Base-by-base conservation (phyloP, 768 basidiomycete species). In the Podaxis sp. region DNA sequence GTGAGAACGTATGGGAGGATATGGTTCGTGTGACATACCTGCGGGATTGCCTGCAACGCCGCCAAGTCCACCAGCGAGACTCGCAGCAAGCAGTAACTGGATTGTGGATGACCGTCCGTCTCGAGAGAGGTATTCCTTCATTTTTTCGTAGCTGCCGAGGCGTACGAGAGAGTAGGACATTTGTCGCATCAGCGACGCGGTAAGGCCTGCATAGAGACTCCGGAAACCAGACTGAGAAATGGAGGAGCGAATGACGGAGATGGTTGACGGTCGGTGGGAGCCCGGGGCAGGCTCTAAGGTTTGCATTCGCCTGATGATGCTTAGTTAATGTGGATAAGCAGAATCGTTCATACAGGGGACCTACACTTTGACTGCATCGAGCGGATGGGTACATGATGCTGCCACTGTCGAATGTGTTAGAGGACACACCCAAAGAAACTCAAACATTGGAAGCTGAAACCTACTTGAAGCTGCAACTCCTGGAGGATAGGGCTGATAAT, bases 101-200 rank as follows among this genome's bases (percentile, higher is more conserved):
- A 76, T 68, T 0, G 84, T 75, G 6, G 85, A 84, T n/a, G 86
- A 80, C 11, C 77, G 79, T 2, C 84, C 81, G 36, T 80, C 73
- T 64, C 72, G 71, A 12, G 85, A 81, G 53, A 92, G 70, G 13
- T 76, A 76, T 19, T 77, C 74, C 69, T 93, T 93, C 71, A 91
- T 80, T 57, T 86, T 84, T 69, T 96, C 94, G 70, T 95, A 95
- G 22, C 80, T 84, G 24, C 93, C 93, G 33, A 95, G 76, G 36
- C 94, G 87, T 58, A 93, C 91, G 52, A 95, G 84, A 0, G 92
- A 92, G 70, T 96, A 96, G 9, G 92, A 88, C 93, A 95, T 94
- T 76, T 96, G 94, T 57, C 94, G 84, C 73, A 95, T 79, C 24
- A 94, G 74, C 2, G 93, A 92, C 4, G 93, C 93, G 4, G 88